Evolutionary conservation across 2,329 filamentous ascomycete genomes (phyloP).

Genomic region (Penicillium hordei): DNA sequence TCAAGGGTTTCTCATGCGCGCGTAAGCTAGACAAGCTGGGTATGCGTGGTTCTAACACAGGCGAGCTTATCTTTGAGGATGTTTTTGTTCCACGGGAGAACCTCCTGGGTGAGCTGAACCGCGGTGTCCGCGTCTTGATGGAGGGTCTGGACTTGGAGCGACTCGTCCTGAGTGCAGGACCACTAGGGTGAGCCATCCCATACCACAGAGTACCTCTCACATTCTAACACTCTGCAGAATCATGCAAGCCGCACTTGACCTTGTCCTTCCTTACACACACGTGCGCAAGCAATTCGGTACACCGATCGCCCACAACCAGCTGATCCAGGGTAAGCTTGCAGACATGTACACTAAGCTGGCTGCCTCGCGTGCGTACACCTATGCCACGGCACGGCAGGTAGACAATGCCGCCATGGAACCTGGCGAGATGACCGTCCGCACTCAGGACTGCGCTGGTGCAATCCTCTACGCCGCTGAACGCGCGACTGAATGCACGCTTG

Average conservation of each 20-base stretch:
- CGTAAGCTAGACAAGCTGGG: conserved; percentile 96
- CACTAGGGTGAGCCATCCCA: conserved; percentile 61
- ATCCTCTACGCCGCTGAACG: conserved; percentile 92
- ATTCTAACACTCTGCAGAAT: conserved; percentile 49
- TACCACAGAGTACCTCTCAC: background rate
- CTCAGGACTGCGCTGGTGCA: conserved; percentile 90
- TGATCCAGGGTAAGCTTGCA: conserved; percentile 87
- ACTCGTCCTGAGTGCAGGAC: conserved; percentile 85
- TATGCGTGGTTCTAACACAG: conserved; percentile 96
- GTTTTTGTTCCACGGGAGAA: conserved; percentile 86
- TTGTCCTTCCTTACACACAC: conserved; percentile 85
- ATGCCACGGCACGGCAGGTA: conserved; percentile 73
- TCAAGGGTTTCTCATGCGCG: conserved; percentile 77
- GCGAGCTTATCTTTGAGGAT: conserved; percentile 85
- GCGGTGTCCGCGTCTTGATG: conserved; percentile 89
- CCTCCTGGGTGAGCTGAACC: conserved; percentile 75
- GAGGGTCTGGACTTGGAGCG: conserved; percentile 92
- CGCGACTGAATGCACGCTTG: conserved; percentile 77
- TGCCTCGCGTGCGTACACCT: conserved; percentile 82
- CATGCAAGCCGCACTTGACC: conserved; percentile 89
- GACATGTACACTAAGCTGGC: conserved; percentile 97
- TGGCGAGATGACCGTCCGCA: conserved; percentile 57
- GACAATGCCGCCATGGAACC: conserved; percentile 63
- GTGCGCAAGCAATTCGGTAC: conserved; percentile 81
- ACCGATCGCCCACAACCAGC: conserved; percentile 87